Percentiles rank a stretch among this genome's conserved stretches.
Conservation (phyloP, 2,329 filamentous ascomycete species). For the Arthrobotrys iridis region DNA sequence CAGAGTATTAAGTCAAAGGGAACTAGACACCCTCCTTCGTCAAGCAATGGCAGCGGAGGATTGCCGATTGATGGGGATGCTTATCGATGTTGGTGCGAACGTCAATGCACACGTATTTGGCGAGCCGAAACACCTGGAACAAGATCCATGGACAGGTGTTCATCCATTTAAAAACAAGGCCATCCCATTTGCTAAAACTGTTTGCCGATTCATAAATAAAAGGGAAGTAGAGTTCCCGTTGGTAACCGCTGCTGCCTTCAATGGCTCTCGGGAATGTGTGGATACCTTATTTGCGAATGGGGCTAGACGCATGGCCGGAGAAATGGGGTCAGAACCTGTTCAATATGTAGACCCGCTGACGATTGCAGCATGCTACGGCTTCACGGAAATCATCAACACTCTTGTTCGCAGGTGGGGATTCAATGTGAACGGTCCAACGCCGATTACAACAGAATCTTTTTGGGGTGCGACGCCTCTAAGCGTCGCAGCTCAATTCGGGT, state of each 20-base stretch:
- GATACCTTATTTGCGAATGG: background rate
- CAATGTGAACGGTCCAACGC: background rate
- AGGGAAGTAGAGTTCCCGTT: background rate
- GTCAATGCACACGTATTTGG: background rate
- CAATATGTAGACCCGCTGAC: background rate
- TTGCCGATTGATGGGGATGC: background rate
- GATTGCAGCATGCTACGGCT: background rate
- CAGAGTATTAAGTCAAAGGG: background rate
- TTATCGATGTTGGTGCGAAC: background rate
- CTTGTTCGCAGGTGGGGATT: background rate
- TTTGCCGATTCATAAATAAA: background rate
- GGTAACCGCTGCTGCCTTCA: background rate
- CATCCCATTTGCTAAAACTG: background rate
- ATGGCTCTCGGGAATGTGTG: background rate
- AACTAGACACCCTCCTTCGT: background rate
- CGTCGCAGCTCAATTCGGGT: background rate
- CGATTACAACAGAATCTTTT: no score
- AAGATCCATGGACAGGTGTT: background rate
- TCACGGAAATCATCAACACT: background rate
- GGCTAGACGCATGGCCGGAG: no score
- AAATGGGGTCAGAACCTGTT: background rate
- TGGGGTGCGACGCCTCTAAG: background rate
- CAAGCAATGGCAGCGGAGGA: background rate
- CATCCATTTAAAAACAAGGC: no score
- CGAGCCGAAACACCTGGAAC: background rate